Evolutionary conservation across 345 rosid genomes (phyloP), one percentile per base, ranked within the genome.

Genomic region (Toxicodendron radicans): DNA sequence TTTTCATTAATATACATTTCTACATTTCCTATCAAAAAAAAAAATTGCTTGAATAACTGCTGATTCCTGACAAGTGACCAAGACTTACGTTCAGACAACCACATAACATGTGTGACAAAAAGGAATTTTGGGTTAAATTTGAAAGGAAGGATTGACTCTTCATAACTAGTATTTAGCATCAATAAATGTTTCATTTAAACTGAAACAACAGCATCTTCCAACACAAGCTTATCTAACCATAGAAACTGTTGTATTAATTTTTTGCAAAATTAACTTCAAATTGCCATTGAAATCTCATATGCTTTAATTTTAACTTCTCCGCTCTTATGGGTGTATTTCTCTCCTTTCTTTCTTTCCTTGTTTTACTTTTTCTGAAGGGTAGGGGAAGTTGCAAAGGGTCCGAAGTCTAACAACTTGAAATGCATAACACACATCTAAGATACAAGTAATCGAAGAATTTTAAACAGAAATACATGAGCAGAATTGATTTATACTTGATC

Each of bases 401-500:
- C 27, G 24, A 16, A 58, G 30, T 30, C 20, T 72, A 72, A 61
- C 58, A 72, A 24, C 32, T 32, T 62, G 21, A 64, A 69, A 65
- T 8, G n/a, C 23, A 58, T 20, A 59, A 38, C 51, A 78, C 38
- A 68, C 30, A 48, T 51, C 65, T 38, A 3, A n/a, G 21, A 74
- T 41, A 60, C 10, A 72, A 21, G 61, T 11, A 18, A 68, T 17
- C 10, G 43, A 60, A 53, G 64, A 66, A 33, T 23, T 18, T 6
- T 4, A 32, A 64, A 71, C 43, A 38, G 43, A 71, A 59, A 7
- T 14, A 58, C 45, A 66, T 54, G 12, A 71, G 49, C 52, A 66
- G 60, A 61, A 75, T 11, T 64, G 86, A 80, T 73, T 67, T 74
- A 79, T 92, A 89, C 97, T 89, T 95, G 98, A 83, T 95, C 98